Conservation (phyloP, 1,284 basidiomycete genomes). For the Cutaneotrichosporon sp. region DNA sequence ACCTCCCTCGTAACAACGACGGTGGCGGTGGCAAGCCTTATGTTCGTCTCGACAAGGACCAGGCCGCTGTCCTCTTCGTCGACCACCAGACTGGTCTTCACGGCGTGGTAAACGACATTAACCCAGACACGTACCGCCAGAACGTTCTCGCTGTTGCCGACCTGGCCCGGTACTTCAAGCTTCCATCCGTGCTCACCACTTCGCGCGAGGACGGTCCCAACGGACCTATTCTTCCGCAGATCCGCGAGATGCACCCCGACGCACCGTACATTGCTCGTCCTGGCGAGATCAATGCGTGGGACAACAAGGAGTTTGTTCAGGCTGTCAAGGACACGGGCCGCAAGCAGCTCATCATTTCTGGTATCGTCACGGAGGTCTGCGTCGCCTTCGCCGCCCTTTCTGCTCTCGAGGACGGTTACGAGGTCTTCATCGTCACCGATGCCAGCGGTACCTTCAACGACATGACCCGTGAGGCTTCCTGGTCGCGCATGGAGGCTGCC, state of each 20-base stretch:
- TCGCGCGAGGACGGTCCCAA: slow-evolving; percentile 14
- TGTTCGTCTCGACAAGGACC: slow-evolving; percentile 10
- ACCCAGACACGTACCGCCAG: slow-evolving; percentile 6
- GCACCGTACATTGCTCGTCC: slow-evolving; percentile 7
- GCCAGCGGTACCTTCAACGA: slow-evolving; percentile 12
- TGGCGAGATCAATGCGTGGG: slow-evolving; percentile 16
- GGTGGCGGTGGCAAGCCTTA: slow-evolving; percentile 3
- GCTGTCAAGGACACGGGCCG: slow-evolving; percentile 11
- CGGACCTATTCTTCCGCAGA: slow-evolving; percentile 13
- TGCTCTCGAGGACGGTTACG: slow-evolving; percentile 8
- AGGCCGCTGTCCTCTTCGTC: slow-evolving; percentile 10
- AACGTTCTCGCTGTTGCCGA: slow-evolving; percentile 12
- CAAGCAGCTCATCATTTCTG: slow-evolving; percentile 14
- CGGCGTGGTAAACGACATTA: slow-evolving; percentile 12
- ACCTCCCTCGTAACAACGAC: not conserved
- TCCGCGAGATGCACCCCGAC: not conserved
- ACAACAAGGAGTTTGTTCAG: slow-evolving; percentile 13
- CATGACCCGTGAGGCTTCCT: slow-evolving; percentile 8
- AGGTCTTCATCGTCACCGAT: slow-evolving; percentile 15
- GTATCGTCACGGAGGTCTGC: slow-evolving; percentile 16
- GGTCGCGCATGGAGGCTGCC: slow-evolving; percentile 8
- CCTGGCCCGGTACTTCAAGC: slow-evolving; percentile 9
- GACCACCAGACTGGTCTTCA: slow-evolving; percentile 15
- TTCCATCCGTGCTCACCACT: slow-evolving; percentile 8
- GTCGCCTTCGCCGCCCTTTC: slow-evolving; percentile 10